Base-by-base conservation (phyloP, 164 flowering plant genomes). In the Dillenia suffruticosa region DNA sequence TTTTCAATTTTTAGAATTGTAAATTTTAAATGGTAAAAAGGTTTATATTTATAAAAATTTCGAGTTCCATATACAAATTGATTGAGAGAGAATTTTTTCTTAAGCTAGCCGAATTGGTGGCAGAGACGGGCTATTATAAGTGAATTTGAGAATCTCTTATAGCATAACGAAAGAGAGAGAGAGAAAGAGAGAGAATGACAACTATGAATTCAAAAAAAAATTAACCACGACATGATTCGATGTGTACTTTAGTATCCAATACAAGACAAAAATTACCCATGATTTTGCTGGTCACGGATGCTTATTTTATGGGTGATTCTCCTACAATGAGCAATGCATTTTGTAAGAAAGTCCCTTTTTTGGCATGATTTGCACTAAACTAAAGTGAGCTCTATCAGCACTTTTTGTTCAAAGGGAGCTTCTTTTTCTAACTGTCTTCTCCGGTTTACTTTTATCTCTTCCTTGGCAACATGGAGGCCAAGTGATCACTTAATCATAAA, bases 221-320 rank as follows among this genome's bases (percentile, higher is more conserved):
- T 32, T 32, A 32, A 5, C 40, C 6, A 32, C 40, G 40, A 4
- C 40, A 32, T 32, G 44, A 19, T 13, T 52, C 12, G 49, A 1
- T 11, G 49, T 44, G 14, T 17, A 44, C 12, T 6, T 9, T 61
- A 44, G 56, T 40, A 51, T 51, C 22, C 24, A 47, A 32, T 26
- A 49, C 54, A 9, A 13, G 63, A 54, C 67, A 69, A 64, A 63
- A 63, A 32, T 32, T 45, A 22, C 22, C 51, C 44, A 59, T 59
- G 13, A 24, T 64, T 59, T 13, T 54, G 56, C 49, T 16, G 6
- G 44, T 64, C 62, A 56, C 56, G 54, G 62, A 61, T 12, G 6
- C 6, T 32, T 22, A 46, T 43, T 61, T 61, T 51, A n/a, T 16
- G 22, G 9, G 44, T 32, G 40, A 61, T 61, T 56, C 51, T 43